phyloP scores from a whole-genome alignment of 2,329 filamentous ascomycete genomes.

The Colletotrichum caudatum region DNA sequence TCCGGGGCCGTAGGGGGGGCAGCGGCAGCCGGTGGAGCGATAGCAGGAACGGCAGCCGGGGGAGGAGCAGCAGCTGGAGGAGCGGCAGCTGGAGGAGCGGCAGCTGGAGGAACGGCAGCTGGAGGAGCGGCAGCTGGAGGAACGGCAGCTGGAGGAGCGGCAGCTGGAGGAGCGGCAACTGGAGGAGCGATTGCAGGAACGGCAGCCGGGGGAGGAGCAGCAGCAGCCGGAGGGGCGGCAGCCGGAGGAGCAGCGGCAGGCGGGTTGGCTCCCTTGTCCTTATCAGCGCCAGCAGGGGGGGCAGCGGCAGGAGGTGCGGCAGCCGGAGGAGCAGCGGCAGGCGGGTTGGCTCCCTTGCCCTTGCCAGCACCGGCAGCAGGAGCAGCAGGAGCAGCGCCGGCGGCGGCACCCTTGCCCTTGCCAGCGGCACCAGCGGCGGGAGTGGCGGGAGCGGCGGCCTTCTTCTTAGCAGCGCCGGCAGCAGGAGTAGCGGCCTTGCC shows the following conservation, averaged over 20 bases:
- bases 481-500: slow-evolving; percentile 6
- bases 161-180: not conserved
- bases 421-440: slow-evolving; percentile 1
- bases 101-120: not conserved
- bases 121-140: not conserved
- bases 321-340: slow-evolving; percentile 11
- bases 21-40: slow-evolving; percentile 3
- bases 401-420: slow-evolving; percentile 31
- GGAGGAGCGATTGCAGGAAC: slow-evolving; percentile 4
- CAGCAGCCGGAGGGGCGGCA: not conserved
- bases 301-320: not conserved
- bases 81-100: slow-evolving; percentile 1
- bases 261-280: slow-evolving; percentile 27
- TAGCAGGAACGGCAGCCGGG: not conserved
- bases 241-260: slow-evolving; percentile 22
- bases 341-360: not conserved
- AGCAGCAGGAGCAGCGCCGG: slow-evolving; percentile 3
- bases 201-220: not conserved
- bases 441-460: slow-evolving; percentile 9
- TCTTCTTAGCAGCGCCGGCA: slow-evolving; percentile 16
- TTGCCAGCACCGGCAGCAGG: not conserved
- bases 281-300: not conserved
- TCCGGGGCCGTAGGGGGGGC: slow-evolving; percentile 13
- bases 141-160: not conserved
- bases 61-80: not conserved